Percentiles rank a stretch among this genome's conserved stretches.
These are phyloP conservation scores for Brassica napus DNA, from an alignment of 345 rosid species.

Conservation along the genomic window DNA sequence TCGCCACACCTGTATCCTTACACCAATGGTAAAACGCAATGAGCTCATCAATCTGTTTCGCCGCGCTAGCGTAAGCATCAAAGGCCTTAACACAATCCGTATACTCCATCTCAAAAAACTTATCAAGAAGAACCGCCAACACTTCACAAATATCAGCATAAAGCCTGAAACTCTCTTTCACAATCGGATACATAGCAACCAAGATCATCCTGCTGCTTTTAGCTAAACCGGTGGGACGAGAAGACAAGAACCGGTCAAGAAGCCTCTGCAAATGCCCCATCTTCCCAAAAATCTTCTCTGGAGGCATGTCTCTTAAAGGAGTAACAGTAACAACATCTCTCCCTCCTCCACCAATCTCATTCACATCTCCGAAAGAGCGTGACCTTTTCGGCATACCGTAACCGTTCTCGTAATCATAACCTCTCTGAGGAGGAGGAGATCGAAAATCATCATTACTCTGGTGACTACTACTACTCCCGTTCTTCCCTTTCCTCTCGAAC, in stretches of 20 bases:
- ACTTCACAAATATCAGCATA: slow-evolving; percentile 83
- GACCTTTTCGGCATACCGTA: slow-evolving; percentile 58
- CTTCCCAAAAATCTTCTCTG: slow-evolving; percentile 76
- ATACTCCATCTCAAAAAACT: slow-evolving; percentile 85
- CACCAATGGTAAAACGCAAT: slow-evolving; percentile 74
- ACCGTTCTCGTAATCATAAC: slow-evolving; percentile 55
- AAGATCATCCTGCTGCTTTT: slow-evolving; percentile 67
- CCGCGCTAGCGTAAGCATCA: slow-evolving; percentile 68
- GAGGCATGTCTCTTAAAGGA: slow-evolving; percentile 73
- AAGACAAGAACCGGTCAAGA: slow-evolving; percentile 75
- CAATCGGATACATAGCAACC: slow-evolving; percentile 69
- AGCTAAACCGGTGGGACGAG: slow-evolving; percentile 85
- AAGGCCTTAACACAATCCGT: slow-evolving; percentile 76
- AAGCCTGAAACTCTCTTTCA: slow-evolving; percentile 81
- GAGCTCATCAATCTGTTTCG: slow-evolving; percentile 86
- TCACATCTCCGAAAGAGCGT: slow-evolving; percentile 71
- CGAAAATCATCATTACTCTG: slow-evolving; percentile 56
- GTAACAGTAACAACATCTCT: slow-evolving; percentile 41
- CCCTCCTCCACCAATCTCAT: slow-evolving; percentile 50
- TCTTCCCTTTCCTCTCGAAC: slow-evolving; percentile 47
- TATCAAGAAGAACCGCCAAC: slow-evolving; percentile 76
- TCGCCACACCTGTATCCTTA: slow-evolving; percentile 71
- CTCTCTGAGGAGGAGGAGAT: slow-evolving; percentile 58
- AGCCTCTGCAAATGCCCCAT: slow-evolving; percentile 86
- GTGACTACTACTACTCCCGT: slow-evolving; percentile 41